These are phyloP conservation scores for Guadua angustifolia DNA, from an alignment of 176 grass and related monocot species.

Conservation along the genomic window DNA sequence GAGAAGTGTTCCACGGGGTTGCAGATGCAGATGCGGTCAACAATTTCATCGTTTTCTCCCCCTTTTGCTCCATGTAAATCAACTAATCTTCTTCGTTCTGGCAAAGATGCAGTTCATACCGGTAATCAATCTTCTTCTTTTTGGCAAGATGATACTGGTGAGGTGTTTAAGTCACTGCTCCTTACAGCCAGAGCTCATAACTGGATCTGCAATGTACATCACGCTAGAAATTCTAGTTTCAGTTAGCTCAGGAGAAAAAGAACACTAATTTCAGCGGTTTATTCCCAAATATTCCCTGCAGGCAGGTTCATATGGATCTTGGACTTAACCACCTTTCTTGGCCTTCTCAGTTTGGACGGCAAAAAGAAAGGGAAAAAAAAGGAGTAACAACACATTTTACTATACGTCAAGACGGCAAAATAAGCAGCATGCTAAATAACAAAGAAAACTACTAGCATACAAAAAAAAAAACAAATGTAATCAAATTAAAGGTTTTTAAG, in stretches of 20 bases:
- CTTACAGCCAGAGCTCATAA: not conserved
- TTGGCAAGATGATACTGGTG: not conserved
- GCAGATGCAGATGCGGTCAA: constrained; percentile 14
- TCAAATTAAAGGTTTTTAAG: not conserved
- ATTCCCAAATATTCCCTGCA: constrained; percentile 28
- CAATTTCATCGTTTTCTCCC: constrained; percentile 5
- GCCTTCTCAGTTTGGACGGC: not conserved
- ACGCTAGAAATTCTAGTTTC: not conserved
- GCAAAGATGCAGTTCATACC: not conserved
- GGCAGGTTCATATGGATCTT: not conserved
- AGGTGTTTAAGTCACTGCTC: constrained; percentile 1
- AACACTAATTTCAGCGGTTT: not conserved
- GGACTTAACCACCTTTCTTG: not conserved
- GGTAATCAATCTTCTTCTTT: not conserved
- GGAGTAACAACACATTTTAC: not conserved
- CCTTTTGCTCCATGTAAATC: not conserved
- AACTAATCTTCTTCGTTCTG: not conserved
- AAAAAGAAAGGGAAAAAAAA: not conserved
- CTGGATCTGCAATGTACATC: no score
- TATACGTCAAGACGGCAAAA: constrained; percentile 23
- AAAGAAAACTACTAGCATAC: not conserved
- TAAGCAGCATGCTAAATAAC: constrained; percentile 26
- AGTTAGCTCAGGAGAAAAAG: not conserved
- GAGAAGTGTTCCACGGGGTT: not conserved
- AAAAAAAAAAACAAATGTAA: not conserved